phyloP scores from a whole-genome alignment of 768 basidiomycete genomes.

The Tricholoma matsutake region DNA sequence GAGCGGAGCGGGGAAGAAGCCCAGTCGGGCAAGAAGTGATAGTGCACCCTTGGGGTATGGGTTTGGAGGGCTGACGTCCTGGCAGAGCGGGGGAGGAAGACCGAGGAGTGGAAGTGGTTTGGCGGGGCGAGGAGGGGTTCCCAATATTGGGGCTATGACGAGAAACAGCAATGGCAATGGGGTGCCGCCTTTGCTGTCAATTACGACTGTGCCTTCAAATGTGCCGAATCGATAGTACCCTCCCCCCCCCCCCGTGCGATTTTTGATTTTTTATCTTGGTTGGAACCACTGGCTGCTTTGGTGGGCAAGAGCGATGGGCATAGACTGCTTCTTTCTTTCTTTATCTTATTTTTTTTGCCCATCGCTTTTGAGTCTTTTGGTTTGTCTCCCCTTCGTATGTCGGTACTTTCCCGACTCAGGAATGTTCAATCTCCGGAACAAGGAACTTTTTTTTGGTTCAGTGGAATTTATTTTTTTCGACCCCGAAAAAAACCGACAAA shows the following conservation, averaged over 20 bases:
- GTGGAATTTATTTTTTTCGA: background rate
- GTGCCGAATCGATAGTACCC: conserved; percentile 9
- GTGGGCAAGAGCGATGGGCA: background rate
- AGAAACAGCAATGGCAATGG: conserved; percentile 21
- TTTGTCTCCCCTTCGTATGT: background rate
- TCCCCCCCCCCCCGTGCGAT: no score
- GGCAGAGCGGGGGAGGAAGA: conserved; percentile 34
- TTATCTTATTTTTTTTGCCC: background rate
- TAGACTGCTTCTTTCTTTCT: conserved; percentile 1
- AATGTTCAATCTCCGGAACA: background rate
- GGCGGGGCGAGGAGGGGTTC: conserved; percentile 35
- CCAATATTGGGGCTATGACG: conserved; percentile 36
- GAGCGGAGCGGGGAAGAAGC: conserved; percentile 32
- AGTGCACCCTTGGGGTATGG: conserved; percentile 64
- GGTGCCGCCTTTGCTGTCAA: conserved; percentile 23
- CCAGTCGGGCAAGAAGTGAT: conserved; percentile 63
- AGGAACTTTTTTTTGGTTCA: background rate
- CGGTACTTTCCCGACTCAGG: background rate
- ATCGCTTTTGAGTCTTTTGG: background rate
- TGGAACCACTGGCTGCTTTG: background rate
- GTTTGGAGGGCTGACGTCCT: conserved; percentile 21
- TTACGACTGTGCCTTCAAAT: conserved; percentile 29
- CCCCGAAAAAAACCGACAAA: background rate
- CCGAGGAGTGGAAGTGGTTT: conserved; percentile 54
- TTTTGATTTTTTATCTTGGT: background rate